phyloP scores from a whole-genome alignment of 2,329 filamentous ascomycete genomes.

The Zasmidium cellare region DNA sequence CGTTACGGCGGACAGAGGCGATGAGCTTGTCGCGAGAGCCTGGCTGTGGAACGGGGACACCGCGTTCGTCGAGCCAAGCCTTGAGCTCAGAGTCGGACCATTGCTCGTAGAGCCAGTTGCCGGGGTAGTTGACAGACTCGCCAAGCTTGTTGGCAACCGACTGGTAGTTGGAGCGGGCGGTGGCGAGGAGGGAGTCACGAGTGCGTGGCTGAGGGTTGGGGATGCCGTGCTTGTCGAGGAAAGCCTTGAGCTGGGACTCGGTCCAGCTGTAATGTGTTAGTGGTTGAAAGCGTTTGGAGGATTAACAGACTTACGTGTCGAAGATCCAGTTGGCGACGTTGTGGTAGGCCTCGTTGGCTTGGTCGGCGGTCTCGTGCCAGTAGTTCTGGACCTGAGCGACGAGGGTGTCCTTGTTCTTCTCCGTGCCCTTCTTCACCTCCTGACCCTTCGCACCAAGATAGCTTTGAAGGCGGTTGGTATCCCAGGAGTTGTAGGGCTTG shows the following conservation, averaged over 20 bases:
- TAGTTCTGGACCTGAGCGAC: constrained; percentile 67
- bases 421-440: constrained; percentile 65
- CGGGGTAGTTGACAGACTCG: constrained; percentile 82
- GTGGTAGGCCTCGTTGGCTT: constrained; percentile 68
- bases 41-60: constrained; percentile 82
- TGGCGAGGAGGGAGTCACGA: constrained; percentile 76
- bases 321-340: constrained; percentile 88
- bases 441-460: constrained; percentile 73
- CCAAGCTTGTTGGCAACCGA: constrained; percentile 70
- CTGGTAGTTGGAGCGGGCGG: constrained; percentile 80
- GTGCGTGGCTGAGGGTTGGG: constrained; percentile 84
- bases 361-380: constrained; percentile 80
- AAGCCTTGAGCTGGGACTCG: constrained; percentile 89
- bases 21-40: constrained; percentile 83
- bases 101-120: constrained; percentile 86
- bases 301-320: constrained; percentile 60
- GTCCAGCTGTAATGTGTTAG: constrained; percentile 68
- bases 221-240: constrained; percentile 84
- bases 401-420: constrained; percentile 68
- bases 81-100: constrained; percentile 96
- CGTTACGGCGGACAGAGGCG: constrained; percentile 85
- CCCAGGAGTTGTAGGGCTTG: constrained; percentile 75
- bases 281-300: not conserved
- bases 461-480: constrained; percentile 63
- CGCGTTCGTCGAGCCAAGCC: constrained; percentile 86